Evolutionary conservation across 2,329 filamentous ascomycete species (phyloP).

Genomic region (Curvularia hawaiiensis): DNA sequence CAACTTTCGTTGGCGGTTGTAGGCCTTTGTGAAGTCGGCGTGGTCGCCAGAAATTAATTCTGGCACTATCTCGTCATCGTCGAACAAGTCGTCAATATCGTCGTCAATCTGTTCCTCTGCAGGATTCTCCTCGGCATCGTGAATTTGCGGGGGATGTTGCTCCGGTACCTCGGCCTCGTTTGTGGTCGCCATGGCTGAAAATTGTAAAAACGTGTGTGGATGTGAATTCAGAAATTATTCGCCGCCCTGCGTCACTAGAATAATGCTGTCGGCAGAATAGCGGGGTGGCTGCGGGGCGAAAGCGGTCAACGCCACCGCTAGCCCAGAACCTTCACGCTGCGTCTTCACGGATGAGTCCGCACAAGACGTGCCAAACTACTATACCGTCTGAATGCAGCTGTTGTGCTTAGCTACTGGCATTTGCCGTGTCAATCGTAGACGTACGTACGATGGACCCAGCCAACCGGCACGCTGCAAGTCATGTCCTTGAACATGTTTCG

Average conservation of each 20-base stretch:
- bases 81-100: slow-evolving; percentile 68
- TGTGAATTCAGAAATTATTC: slow-evolving; percentile 14
- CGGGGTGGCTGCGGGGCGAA: slow-evolving; percentile 18
- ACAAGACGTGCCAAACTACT: neutral
- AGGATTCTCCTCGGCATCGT: slow-evolving; percentile 11
- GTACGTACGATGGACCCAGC: neutral
- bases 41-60: slow-evolving; percentile 64
- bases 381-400: neutral
- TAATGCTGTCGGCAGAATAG: slow-evolving; percentile 16
- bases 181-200: slow-evolving; percentile 21
- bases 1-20: slow-evolving; percentile 80
- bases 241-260: slow-evolving; percentile 12
- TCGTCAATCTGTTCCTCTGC: slow-evolving; percentile 54
- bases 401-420: neutral
- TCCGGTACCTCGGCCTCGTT: slow-evolving; percentile 10
- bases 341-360: neutral
- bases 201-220: neutral
- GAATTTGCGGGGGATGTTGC: slow-evolving; percentile 12
- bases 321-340: neutral
- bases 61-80: slow-evolving; percentile 58
- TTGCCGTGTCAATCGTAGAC: neutral
- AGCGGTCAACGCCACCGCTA: slow-evolving; percentile 10
- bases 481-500: neutral
- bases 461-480: neutral
- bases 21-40: slow-evolving; percentile 79